Evolutionary conservation across 2,329 filamentous ascomycete species (phyloP), one percentile per base, ranked within the genome.

Genomic region (Thyridium curvatum): DNA sequence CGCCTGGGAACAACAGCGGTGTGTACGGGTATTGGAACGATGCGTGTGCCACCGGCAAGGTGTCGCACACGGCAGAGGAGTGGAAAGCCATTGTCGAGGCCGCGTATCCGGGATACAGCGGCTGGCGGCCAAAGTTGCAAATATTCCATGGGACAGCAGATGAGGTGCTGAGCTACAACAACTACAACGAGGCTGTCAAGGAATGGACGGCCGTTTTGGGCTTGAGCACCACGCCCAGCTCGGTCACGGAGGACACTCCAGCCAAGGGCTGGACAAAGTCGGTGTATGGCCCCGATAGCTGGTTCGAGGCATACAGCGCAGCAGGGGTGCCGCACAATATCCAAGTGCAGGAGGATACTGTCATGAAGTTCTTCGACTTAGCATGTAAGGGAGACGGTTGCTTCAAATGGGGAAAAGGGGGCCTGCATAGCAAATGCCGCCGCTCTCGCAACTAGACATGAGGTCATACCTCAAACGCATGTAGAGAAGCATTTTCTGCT

Each of bases 81-180:
- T 66, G 62, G 62, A 58, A 52, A 1, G 47, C 46, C 2, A 39
- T 62, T 4, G 63, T 67, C 6, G 38, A 49, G 35, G 57, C 53
- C 1, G 72, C 68, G 44, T 73, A 74, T 44, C 69, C 71, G 0
- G 65, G 59, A 0, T 77, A 77, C 46, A 60, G 51, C 3, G 71
- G 73, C 1, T 60, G 66, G 36, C 57, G 72, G 12, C 75, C 76
- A 0, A 72, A 71, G 49, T 64, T 80, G 60, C 72, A 77, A 53
- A 62, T 79, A 31, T 73, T 72, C 53, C 76, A 80, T 50, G 76
- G 76, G 9, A 71, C 67, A 4, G 51, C 46, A 0, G 75, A 80
- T 45, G 61, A 67, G 26, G 66, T 66, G 4, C 55, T 80, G 2
- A 60, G 66, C 32, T 73, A 71, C 18, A 59, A 61, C 36, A 76